Percentiles rank a stretch among this genome's conserved stretches.
Evolutionary conservation across 495 filamentous ascomycete species (phyloP).

Genomic region (Lasiosphaeriaceae sp.): DNA sequence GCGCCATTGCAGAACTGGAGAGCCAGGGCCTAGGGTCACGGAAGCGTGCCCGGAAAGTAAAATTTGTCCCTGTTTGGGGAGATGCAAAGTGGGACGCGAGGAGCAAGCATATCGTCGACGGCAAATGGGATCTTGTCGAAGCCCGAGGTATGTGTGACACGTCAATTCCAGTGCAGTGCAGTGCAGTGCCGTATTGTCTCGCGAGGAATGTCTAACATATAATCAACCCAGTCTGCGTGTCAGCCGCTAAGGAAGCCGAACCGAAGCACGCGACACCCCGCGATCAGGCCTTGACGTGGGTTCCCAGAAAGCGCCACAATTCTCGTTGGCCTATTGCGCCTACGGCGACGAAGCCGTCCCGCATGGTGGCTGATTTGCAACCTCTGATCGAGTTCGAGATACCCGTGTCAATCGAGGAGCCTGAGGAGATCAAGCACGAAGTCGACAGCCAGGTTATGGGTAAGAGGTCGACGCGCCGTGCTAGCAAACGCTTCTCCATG

Average conservation of each 20-base stretch:
- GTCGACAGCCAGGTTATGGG: conserved; percentile 20
- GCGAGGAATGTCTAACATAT: conserved; percentile 2
- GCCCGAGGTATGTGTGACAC: conserved; percentile 21
- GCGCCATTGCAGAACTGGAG: conserved; percentile 23
- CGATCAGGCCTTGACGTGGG: conserved; percentile 17
- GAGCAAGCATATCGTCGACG: conserved; percentile 8
- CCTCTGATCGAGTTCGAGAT: conserved; percentile 19
- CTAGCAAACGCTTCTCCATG: conserved; percentile 28
- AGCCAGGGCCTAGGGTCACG: conserved; percentile 15
- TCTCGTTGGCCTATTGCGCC: conserved; percentile 30
- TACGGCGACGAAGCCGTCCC: conserved; percentile 4
- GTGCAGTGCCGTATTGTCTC: background rate
- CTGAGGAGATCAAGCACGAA: conserved; percentile 11
- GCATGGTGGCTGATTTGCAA: conserved; percentile 21
- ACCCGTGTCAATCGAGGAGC: conserved; percentile 7
- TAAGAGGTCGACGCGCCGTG: conserved; percentile 21
- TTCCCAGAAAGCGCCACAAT: conserved; percentile 34
- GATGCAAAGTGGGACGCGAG: conserved; percentile 20
- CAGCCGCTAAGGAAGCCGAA: background rate
- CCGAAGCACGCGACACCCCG: conserved; percentile 18
- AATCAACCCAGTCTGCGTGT: background rate
- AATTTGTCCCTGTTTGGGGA: conserved; percentile 18
- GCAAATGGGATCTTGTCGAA: conserved; percentile 20
- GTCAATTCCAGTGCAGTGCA: background rate
- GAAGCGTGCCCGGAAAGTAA: conserved; percentile 21